These are phyloP conservation scores for Eutrema heterophyllum DNA, from an alignment of 345 rosid species.

Conservation along the genomic window DNA sequence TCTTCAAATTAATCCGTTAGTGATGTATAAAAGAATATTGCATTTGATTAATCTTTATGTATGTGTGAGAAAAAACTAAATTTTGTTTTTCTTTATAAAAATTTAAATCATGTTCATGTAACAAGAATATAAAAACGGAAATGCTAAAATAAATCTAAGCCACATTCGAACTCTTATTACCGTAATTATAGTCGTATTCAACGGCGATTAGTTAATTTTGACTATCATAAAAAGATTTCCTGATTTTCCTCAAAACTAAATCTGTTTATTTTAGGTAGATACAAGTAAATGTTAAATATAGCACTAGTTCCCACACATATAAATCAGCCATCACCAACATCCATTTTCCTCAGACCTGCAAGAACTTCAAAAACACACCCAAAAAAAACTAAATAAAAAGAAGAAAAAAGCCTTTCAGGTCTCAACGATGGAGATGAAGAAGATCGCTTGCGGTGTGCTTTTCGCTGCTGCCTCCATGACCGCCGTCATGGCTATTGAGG, in stretches of 20 bases:
- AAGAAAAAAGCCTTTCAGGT: constrained; percentile 31
- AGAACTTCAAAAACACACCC: constrained; percentile 17
- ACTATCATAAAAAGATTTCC: neutral
- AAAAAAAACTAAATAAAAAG: constrained; percentile 10
- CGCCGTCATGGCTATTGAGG: constrained; percentile 41
- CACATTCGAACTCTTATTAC: constrained; percentile 3
- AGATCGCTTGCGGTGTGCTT: constrained; percentile 46
- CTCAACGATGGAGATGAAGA: constrained; percentile 66
- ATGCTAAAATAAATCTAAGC: constrained; percentile 18
- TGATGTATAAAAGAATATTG: neutral
- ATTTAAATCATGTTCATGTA: neutral
- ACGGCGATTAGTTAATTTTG: constrained; percentile 5
- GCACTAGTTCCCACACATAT: neutral
- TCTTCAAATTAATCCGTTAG: neutral
- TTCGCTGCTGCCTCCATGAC: constrained; percentile 51
- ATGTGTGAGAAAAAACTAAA: neutral
- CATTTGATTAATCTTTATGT: neutral
- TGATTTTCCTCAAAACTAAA: neutral
- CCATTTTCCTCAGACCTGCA: constrained; percentile 33
- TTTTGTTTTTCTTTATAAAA: neutral
- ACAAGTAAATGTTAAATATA: neutral
- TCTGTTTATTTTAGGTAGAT: too few relatives aligned
- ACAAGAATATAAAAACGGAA: constrained; percentile 1
- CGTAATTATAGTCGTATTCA: constrained; percentile 16
- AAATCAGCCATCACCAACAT: neutral